Evolutionary conservation across 2,329 filamentous ascomycete species (phyloP), one percentile per base, ranked within the genome.

Genomic region (Monosporascus sp.): DNA sequence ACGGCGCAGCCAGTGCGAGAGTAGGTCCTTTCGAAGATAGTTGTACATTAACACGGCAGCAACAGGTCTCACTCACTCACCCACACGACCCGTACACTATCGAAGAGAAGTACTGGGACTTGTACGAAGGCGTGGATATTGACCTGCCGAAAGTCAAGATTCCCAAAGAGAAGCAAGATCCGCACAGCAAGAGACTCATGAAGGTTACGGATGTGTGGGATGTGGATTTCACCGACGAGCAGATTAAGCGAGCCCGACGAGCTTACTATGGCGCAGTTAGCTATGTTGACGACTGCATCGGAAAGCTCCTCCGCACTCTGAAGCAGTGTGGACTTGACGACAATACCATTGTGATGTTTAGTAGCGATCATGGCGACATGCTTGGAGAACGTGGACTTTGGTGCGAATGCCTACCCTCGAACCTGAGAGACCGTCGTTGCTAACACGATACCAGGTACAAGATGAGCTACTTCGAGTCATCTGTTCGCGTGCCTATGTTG

Each of bases 11-110:
- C 28, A 31, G 28, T 22, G 18, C 17, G 20, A n/a, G 28, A 48
- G 17, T 31, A 45, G 47, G 18, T 37, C n/a, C 17, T 11, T 22
- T 8, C 9, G 15, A 43, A 9, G 9, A 15, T 46, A 17, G 37
- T 51, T 61, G 28, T 31, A 11, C 28, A 54, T 60, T 53, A 38
- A 17, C 22, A 49, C 18, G 26, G 11, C 18, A 9, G 40, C 38
- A 9, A 31, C 60, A 79, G 63, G 88, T 96, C 8, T 96, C 92
- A 24, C 85, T 97, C 63, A 97, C 92, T 7, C 92, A 97, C 70
- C 92, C 92, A 17, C 92, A 97, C 69, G 92, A 97, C 65, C 92
- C 92, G 0, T 97, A 97, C 72, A 93, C 91, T 54, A 97, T 97
- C 69, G 90, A 92, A 60, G 83, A 90, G 67, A 89, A 96, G 71